phyloP scores from a whole-genome alignment of 2,329 filamentous ascomycete species.

The Lojkania enalia region DNA sequence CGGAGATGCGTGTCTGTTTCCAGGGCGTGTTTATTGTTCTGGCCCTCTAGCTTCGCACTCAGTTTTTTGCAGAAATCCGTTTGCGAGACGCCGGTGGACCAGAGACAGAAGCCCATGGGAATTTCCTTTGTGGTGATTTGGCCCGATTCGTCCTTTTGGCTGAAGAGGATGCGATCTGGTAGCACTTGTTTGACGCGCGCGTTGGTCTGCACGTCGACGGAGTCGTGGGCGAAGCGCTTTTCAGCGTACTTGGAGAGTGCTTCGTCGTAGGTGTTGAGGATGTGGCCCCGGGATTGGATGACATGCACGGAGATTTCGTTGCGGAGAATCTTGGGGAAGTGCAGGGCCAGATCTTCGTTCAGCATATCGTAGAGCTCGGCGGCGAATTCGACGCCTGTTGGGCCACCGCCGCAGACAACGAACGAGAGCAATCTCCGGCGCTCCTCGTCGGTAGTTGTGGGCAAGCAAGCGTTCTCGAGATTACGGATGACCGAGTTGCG shows the following conservation, averaged over 20 bases:
- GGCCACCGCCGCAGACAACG: constrained; percentile 92
- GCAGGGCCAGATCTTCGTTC: constrained; percentile 84
- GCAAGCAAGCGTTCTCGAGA: constrained; percentile 87
- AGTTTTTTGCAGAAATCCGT: constrained; percentile 77
- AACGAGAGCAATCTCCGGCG: constrained; percentile 87
- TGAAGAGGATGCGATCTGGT: constrained; percentile 83
- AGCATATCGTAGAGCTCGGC: constrained; percentile 94
- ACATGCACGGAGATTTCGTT: constrained; percentile 98
- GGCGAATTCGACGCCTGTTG: constrained; percentile 96
- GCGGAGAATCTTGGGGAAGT: constrained; percentile 86
- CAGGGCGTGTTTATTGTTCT: constrained; percentile 87
- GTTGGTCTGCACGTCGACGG: constrained; percentile 90
- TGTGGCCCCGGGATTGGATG: constrained; percentile 92
- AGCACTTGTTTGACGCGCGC: constrained; percentile 88
- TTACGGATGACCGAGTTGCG: constrained; percentile 88
- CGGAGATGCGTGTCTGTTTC: constrained; percentile 95
- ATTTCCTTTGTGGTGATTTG: constrained; percentile 84
- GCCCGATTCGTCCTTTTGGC: constrained; percentile 75
- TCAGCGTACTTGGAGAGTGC: constrained; percentile 91
- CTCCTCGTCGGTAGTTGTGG: constrained; percentile 87
- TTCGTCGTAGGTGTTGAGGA: constrained; percentile 98
- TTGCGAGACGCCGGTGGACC: constrained; percentile 94
- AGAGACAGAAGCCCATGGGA: constrained; percentile 93
- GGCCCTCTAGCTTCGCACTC: constrained; percentile 73
- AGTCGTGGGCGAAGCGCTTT: constrained; percentile 84